Evolutionary conservation across 1,284 basidiomycete genomes (phyloP), one percentile per base, ranked within the genome.

Genomic region (Irpex sp.): DNA sequence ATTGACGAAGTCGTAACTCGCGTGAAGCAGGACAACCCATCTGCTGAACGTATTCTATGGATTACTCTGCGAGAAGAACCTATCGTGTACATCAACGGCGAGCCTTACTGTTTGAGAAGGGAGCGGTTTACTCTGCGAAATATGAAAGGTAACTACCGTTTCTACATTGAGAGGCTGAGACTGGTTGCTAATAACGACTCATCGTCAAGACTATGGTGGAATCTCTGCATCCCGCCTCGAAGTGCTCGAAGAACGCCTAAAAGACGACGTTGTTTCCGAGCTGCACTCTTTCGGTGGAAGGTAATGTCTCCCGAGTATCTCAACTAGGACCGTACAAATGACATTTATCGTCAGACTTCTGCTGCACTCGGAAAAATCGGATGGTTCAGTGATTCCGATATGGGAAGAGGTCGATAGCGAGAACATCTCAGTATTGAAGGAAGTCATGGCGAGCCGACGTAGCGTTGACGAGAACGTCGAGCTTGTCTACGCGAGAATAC

Each of bases 61-160:
- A 88, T 99, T 63, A 96, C 95, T 26, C 78, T 99, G 37, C 82
- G 96, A 17, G 95, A 95, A 69, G 97, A 99, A 74, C 97, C 97
- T 0, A 85, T 99, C 59, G 93, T 98, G 1, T 96, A 97, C 71
- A 88, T 99, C 71, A 97, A 98, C 69, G 94, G 93, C 43, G 85
- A 88, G 8, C 91, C 90, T 0, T 92, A 90, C 69, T 93, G 91
- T 68, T 75, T 92, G 72, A 81, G 93, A 63, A 78, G 93, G 65
- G 93, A 94, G 71, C 83, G 87, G 1, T 93, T 89, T 68, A 91
- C 92, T 4, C 74, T 95, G 64, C 81, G 93, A 55, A 95, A 95
- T 70, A 93, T 95, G 89, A 94, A 92, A 81, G 90, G 90, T 88
- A 19, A 36, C 65, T 35, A 39, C 56, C 57, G 35, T 15, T 49